phyloP scores from a whole-genome alignment of 805 yeast species.

The Kazachstania psychrophila region DNA sequence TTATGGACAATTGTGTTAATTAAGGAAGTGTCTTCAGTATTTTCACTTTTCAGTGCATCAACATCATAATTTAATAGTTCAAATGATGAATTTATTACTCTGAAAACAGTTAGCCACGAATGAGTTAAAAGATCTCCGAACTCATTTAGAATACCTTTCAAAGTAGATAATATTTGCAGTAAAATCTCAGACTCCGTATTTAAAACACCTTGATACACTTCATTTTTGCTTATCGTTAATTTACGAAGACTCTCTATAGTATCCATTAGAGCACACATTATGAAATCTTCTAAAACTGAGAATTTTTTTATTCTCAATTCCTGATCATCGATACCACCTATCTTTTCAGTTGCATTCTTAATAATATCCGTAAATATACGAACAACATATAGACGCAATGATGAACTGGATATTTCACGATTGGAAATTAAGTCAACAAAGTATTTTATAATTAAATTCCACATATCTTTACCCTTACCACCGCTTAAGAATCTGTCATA shows the following conservation, averaged over 20 bases:
- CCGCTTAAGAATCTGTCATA: slow-evolving; percentile 38
- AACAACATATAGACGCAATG: slow-evolving; percentile 41
- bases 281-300: slow-evolving; percentile 34
- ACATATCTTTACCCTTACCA: slow-evolving; percentile 32
- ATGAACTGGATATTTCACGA: slow-evolving; percentile 33
- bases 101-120: slow-evolving; percentile 71
- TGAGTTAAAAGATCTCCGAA: slow-evolving; percentile 52
- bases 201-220: slow-evolving; percentile 30
- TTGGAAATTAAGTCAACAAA: slow-evolving; percentile 39
- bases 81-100: slow-evolving; percentile 51
- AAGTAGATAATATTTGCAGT: slow-evolving; percentile 48
- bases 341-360: slow-evolving; percentile 23
- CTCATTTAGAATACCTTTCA: slow-evolving; percentile 68
- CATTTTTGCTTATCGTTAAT: slow-evolving; percentile 19
- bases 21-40: slow-evolving; percentile 24
- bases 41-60: slow-evolving; percentile 17
- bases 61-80: slow-evolving; percentile 28
- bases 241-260: slow-evolving; percentile 37
- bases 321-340: slow-evolving; percentile 18
- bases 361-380: slow-evolving; percentile 45
- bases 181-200: slow-evolving; percentile 63
- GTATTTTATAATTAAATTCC: slow-evolving; percentile 41
- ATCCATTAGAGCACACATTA: slow-evolving; percentile 40
- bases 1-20: slow-evolving; percentile 37
- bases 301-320: slow-evolving; percentile 11